A percentile compares a stretch with the other conserved stretches of the same genome.
These are phyloP conservation scores for Colletotrichum noveboracense DNA, from an alignment of 2,329 filamentous ascomycete species.

Conservation along the genomic window DNA sequence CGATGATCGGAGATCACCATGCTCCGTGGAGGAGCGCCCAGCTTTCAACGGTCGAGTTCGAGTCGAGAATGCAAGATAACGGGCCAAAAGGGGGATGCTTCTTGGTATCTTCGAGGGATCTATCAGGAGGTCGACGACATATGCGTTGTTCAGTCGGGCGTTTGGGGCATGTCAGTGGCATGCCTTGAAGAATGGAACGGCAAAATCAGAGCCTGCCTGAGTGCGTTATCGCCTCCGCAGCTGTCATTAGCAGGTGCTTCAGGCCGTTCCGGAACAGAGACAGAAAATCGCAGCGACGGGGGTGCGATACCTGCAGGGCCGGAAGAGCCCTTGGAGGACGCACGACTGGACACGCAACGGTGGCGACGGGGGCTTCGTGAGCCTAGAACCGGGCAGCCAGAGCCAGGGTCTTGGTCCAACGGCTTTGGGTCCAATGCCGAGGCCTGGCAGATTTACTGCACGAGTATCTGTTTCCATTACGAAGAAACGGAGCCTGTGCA, in stretches of 20 bases:
- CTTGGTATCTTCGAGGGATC: neutral
- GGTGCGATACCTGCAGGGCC: neutral
- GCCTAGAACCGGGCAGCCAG: neutral
- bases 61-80: conserved; percentile 3
- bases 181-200: neutral
- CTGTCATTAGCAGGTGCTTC: neutral
- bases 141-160: neutral
- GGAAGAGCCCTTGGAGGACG: neutral
- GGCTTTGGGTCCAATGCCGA: neutral
- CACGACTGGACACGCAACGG: neutral
- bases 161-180: neutral
- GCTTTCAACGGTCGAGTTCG: neutral
- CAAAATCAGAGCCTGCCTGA: neutral
- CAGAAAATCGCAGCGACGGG: neutral
- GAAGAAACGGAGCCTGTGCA: neutral
- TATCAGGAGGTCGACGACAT: neutral
- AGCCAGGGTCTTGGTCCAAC: neutral
- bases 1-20: neutral
- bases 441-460: neutral
- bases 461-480: neutral
- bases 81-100: neutral
- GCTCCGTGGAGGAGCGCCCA: neutral
- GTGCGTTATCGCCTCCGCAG: neutral
- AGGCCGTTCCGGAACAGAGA: neutral
- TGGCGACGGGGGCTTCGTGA: neutral